Percentiles rank a stretch among this genome's conserved stretches.
phyloP scores from a whole-genome alignment of 1,284 basidiomycete genomes.

The Cryptococcus sp. region DNA sequence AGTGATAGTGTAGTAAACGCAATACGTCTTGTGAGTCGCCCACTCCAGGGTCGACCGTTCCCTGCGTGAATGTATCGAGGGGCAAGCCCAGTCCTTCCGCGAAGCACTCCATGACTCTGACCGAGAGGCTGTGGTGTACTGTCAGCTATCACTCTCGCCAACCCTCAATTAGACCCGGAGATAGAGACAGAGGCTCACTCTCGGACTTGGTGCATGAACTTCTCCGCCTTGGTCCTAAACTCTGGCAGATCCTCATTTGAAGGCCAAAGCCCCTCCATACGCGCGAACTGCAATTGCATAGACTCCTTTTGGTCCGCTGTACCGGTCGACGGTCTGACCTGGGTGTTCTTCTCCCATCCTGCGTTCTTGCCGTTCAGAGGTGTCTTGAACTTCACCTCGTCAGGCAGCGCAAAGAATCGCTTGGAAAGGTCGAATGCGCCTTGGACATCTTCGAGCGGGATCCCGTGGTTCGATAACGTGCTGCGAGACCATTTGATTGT shows the following conservation, averaged over 20 bases:
- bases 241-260: constrained; percentile 22
- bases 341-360: constrained; percentile 33
- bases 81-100: constrained; percentile 37
- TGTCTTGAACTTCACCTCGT: constrained; percentile 22
- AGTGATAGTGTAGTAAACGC: constrained; percentile 37
- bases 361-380: constrained; percentile 32
- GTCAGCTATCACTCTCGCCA: constrained; percentile 10
- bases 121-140: constrained; percentile 17
- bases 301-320: constrained; percentile 34
- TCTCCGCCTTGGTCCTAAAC: constrained; percentile 23
- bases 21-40: constrained; percentile 36
- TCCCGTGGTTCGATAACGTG: constrained; percentile 28
- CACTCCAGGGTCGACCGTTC: constrained; percentile 29
- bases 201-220: constrained; percentile 34
- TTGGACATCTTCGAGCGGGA: constrained; percentile 22
- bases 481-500: constrained; percentile 3
- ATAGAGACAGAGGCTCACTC: constrained; percentile 14
- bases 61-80: constrained; percentile 30
- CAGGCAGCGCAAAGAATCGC: constrained; percentile 28
- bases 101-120: constrained; percentile 40
- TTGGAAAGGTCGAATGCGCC: constrained; percentile 25
- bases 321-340: constrained; percentile 29
- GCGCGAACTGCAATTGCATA: constrained; percentile 35
- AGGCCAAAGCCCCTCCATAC: constrained; percentile 42
- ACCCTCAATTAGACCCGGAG: neutral